phyloP scores from a whole-genome alignment of 2,329 filamentous ascomycete species.

The Cordyceps militaris region DNA sequence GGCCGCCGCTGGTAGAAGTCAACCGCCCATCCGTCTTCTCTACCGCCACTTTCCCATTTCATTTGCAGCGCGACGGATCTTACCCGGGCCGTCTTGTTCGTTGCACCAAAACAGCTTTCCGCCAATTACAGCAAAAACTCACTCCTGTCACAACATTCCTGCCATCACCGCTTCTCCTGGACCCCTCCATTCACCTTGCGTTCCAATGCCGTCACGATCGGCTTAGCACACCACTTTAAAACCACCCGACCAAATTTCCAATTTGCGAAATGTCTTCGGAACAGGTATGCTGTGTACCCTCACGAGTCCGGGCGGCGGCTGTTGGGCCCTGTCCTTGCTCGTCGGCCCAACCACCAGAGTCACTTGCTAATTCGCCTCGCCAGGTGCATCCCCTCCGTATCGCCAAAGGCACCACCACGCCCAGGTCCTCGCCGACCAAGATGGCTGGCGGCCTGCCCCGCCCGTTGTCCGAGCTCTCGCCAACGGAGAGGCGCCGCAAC shows the following conservation, averaged over 20 bases:
- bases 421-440: constrained; percentile 55
- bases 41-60: not conserved
- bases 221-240: constrained; percentile 17
- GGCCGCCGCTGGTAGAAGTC: constrained; percentile 1
- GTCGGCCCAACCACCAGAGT: not conserved
- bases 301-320: not conserved
- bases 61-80: not conserved
- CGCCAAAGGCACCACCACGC: constrained; percentile 55
- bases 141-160: constrained; percentile 26
- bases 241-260: constrained; percentile 20
- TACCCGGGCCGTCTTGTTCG: not conserved
- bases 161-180: constrained; percentile 15
- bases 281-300: constrained; percentile 26
- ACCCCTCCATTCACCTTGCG: constrained; percentile 16
- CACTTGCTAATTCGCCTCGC: not conserved
- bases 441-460: constrained; percentile 55
- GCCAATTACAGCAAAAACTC: constrained; percentile 7
- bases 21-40: not conserved
- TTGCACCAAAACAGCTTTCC: not conserved
- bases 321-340: not conserved
- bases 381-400: constrained; percentile 75
- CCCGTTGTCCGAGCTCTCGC: constrained; percentile 83
- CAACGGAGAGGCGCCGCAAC: constrained; percentile 79
- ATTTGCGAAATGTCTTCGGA: constrained; percentile 29
- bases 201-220: constrained; percentile 27